Evolutionary conservation across 352 stramenopile species (phyloP).

Genomic region (Phytophthora pistaciae): DNA sequence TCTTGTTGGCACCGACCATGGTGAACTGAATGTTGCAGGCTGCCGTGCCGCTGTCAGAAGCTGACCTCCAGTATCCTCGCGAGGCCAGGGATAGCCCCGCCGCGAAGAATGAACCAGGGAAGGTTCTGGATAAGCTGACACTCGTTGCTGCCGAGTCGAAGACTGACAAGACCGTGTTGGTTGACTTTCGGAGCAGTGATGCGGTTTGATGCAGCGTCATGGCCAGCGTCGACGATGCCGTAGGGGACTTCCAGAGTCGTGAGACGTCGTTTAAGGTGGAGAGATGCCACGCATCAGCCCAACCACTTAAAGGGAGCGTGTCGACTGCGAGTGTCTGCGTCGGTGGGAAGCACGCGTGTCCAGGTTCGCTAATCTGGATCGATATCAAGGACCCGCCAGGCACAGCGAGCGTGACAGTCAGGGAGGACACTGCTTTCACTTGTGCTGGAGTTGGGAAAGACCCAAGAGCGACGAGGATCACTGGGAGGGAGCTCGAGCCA

Average conservation of each 20-base stretch:
- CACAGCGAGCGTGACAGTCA: conserved; percentile 33
- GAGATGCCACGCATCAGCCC: conserved; percentile 57
- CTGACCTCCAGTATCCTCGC: conserved; percentile 48
- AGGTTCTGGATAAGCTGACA: conserved; percentile 35
- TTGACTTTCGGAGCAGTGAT: conserved; percentile 48
- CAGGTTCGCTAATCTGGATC: conserved; percentile 41
- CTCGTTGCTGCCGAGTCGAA: conserved; percentile 18
- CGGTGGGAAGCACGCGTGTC: conserved; percentile 41
- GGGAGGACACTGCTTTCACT: conserved; percentile 10
- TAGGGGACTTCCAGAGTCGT: conserved; percentile 34
- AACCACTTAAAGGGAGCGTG: conserved; percentile 50
- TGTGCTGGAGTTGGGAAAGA: conserved; percentile 24
- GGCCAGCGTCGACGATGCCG: conserved; percentile 14
- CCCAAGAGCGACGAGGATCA: conserved; percentile 36
- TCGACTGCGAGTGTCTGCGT: conserved; percentile 24
- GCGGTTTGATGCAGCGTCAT: conserved; percentile 32
- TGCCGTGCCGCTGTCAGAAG: conserved; percentile 5
- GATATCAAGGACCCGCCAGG: conserved; percentile 37
- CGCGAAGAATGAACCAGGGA: conserved; percentile 48
- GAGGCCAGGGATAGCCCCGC: conserved; percentile 48
- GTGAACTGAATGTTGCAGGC: conserved; percentile 39
- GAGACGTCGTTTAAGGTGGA: conserved; percentile 42
- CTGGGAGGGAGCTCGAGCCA: conserved; percentile 37
- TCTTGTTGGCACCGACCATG: conserved; percentile 39
- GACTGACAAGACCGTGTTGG: conserved; percentile 49